Evolutionary conservation across 257 asterid genomes (phyloP).

Genomic region (Coffea canephora): DNA sequence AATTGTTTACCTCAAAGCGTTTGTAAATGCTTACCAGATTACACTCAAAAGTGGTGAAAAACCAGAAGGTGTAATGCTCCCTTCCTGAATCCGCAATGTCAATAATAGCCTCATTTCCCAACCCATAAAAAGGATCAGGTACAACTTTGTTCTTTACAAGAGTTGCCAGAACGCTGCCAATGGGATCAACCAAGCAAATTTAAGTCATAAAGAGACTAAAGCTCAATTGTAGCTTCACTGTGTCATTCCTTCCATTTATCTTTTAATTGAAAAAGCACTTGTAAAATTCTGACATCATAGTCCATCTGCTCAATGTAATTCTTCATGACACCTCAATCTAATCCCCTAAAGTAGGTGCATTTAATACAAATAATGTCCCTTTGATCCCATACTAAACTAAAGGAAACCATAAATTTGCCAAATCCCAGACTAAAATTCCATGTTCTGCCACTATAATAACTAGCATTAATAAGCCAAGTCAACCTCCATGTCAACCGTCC

Average conservation of each 20-base stretch:
- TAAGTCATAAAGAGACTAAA: background rate
- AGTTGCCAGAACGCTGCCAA: conserved; percentile 80
- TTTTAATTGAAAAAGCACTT: background rate
- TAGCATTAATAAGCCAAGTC: background rate
- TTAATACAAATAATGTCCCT: background rate
- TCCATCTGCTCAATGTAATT: background rate
- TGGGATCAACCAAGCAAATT: background rate
- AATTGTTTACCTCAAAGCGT: conserved; percentile 10
- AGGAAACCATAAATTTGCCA: background rate
- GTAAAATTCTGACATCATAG: background rate
- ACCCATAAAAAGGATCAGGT: conserved; percentile 94
- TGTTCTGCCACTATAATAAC: background rate
- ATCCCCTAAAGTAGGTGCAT: background rate
- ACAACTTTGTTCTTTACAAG: conserved; percentile 78
- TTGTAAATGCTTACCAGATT: conserved; percentile 54
- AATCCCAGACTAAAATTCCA: conserved; percentile 9
- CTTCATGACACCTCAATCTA: background rate
- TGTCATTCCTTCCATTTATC: background rate
- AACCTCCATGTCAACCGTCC: background rate
- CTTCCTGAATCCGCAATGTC: conserved; percentile 93
- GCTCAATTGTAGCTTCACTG: background rate
- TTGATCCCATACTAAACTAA: background rate
- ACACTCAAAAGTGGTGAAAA: conserved; percentile 71
- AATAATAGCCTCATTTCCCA: conserved; percentile 73
- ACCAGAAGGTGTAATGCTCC: conserved; percentile 94